Percentiles rank a stretch among this genome's conserved stretches.
Conservation (phyloP, 192 early-diverging fungal genomes). For the Podila clonocystis region DNA sequence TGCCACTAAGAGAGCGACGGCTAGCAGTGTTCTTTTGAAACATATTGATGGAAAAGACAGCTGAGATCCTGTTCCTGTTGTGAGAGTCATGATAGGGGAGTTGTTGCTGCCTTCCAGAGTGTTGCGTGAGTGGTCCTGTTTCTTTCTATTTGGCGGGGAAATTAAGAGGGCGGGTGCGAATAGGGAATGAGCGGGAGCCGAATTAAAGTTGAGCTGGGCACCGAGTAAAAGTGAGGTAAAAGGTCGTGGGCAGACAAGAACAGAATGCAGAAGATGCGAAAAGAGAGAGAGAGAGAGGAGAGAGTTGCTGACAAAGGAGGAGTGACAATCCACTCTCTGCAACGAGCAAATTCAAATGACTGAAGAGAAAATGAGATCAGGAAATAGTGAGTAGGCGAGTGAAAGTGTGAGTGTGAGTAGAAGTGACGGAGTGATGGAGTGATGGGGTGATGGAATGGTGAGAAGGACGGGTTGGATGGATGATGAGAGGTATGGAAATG, state of each 20-base stretch:
- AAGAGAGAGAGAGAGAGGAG: not conserved
- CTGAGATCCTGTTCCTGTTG: not conserved
- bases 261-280: not conserved
- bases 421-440: not conserved
- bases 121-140: not conserved
- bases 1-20: constrained; percentile 14
- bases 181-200: too few relatives aligned
- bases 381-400: not conserved
- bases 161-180: not conserved
- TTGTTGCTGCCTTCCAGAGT: too few relatives aligned
- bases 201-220: too few relatives aligned
- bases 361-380: not conserved
- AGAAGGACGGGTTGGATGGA: not conserved
- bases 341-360: not conserved
- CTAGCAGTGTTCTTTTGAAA: constrained; percentile 4
- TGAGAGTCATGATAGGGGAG: too few relatives aligned
- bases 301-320: not conserved
- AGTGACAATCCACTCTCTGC: not conserved
- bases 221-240: not conserved
- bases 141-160: not conserved
- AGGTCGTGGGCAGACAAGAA: not conserved
- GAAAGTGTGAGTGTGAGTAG: not conserved
- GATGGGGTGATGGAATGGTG: constrained; percentile 1
- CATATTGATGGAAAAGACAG: not conserved
- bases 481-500: not conserved